Evolutionary conservation across 306 rosid species (phyloP).

Genomic region (Elaeagnus macrophylla): DNA sequence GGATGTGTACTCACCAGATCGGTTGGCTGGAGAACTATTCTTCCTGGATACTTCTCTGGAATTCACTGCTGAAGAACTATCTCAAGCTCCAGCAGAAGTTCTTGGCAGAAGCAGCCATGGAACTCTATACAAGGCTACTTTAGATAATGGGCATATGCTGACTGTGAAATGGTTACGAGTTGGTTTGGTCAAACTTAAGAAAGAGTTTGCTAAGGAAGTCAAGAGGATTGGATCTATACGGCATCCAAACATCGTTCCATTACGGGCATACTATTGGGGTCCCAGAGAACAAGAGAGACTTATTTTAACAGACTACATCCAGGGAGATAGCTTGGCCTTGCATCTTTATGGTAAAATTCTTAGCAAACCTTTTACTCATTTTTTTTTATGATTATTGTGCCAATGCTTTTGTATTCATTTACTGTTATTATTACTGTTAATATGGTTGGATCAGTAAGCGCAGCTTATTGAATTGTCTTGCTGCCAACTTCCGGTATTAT

Average conservation of each 20-base stretch:
- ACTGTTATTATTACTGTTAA: background rate
- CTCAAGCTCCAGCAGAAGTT: slow-evolving; percentile 98
- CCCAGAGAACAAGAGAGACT: slow-evolving; percentile 99
- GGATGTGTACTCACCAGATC: slow-evolving; percentile 92
- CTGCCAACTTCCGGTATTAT: too few relatives aligned
- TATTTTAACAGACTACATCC: slow-evolving; percentile 76
- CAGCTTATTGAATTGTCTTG: too few relatives aligned
- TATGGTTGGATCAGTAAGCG: too few relatives aligned
- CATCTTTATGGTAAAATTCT: slow-evolving; percentile 85
- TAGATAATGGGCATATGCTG: slow-evolving; percentile 83
- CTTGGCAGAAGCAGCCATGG: slow-evolving; percentile 99
- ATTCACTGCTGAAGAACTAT: slow-evolving; percentile 90
- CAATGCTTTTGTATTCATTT: background rate
- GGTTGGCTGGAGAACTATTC: slow-evolving; percentile 84
- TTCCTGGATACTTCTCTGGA: slow-evolving; percentile 74
- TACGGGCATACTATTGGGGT: slow-evolving; percentile 94
- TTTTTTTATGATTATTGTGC: background rate
- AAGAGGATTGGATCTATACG: slow-evolving; percentile 84
- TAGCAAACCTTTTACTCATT: slow-evolving; percentile 1
- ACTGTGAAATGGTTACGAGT: slow-evolving; percentile 96
- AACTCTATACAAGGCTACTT: slow-evolving; percentile 91
- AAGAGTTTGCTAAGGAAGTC: slow-evolving; percentile 92
- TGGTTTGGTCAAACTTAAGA: slow-evolving; percentile 87
- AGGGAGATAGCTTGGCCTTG: slow-evolving; percentile 87
- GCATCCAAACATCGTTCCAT: slow-evolving; percentile 80